Evolutionary conservation across 1,284 basidiomycete genomes (phyloP), one percentile per base, ranked within the genome.

Genomic region (Naganishia cerealis): DNA sequence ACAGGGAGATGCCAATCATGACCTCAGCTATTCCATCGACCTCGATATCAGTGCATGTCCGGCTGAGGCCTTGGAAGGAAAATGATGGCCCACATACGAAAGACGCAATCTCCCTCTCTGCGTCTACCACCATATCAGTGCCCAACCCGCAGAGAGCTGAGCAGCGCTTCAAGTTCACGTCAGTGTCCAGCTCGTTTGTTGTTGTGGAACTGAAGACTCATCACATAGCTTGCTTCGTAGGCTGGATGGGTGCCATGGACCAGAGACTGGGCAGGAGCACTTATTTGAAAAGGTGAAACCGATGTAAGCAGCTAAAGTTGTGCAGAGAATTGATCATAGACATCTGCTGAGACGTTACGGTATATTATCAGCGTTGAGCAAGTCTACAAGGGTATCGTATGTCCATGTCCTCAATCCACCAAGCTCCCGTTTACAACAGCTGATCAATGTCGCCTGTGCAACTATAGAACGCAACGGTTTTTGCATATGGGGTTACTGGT

Each of bases 401-500:
- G 36, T 66, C 13, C 10, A n/a, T 10, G 21, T 40, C 38, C 15
- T 33, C 16, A 26, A 0, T 42, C 10, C 15, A 18, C n/a, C 21
- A 16, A 13, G 24, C 38, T 21, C n/a, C 3, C 36, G 15, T n/a
- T 39, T 0, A 38, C n/a, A 18, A 10, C 12, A 40, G n/a, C 36
- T 55, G 16, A 54, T 38, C 10, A n/a, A 8, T 6, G 57, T 57
- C 66, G 52, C 50, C 26, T 33, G 3, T 16, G n/a, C 26, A 1
- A 40, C 9, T n/a, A 36, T 46, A 77, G 76, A 75, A 73, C 42
- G 69, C 72, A 7, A 75, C 73, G 0, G 71, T 77, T 29, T 75
- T 78, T 58, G 72, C 74, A 1, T 78, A 76, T 63, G 76, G 76
- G 16, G 75, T 75, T 3, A 78, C 76, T 10, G 76, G 76, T 29